Evolutionary conservation across 768 basidiomycete genomes (phyloP), one percentile per base, ranked within the genome.

Genomic region (Nevesoporus exiguus): DNA sequence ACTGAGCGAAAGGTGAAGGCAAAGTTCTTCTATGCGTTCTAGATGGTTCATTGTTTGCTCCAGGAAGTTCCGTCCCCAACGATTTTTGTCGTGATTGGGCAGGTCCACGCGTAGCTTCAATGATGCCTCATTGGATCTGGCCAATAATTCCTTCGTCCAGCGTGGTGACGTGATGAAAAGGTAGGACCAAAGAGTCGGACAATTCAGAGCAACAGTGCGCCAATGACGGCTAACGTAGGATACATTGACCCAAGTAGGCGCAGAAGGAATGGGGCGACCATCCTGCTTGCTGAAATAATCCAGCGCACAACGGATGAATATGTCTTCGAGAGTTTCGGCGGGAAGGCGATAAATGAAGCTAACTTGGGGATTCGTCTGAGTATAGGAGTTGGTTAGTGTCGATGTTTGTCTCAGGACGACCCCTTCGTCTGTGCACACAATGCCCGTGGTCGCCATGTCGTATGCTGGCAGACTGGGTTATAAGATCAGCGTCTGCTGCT

Each of bases 101-200:
- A 19, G 7, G 21, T 22, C 1, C 37, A 40, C 8, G 6, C 9
- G 15, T 39, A 61, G 25, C 31, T 41, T 48, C 22, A 66, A 37
- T 17, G 69, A 63, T 11, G 73, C 74, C 61, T 64, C 70, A 52
- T 76, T 78, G 0, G 78, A 80, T 19, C 79, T 70, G 27, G 61
- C 63, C 31, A 80, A 49, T 71, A 77, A 75, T 58, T 74, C 76
- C 33, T 71, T 62, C 9, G 69, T 69, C 73, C 75, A 76, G 42
- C 55, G 61, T 1, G 70, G 66, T 10, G 66, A 66, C 4, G 49
- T 56, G 36, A 74, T 67, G 10, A 69, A 58, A 22, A 72, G 63
- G 37, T 60, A 59, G 15, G 51, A 66, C 78, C 79, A 81, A 33
- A 80, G 66, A 15, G 43, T 55, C 3, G 76, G 70, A 47, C 66